These are phyloP conservation scores for Clitoria ternatea DNA, from an alignment of 306 rosid species.

Conservation along the genomic window DNA sequence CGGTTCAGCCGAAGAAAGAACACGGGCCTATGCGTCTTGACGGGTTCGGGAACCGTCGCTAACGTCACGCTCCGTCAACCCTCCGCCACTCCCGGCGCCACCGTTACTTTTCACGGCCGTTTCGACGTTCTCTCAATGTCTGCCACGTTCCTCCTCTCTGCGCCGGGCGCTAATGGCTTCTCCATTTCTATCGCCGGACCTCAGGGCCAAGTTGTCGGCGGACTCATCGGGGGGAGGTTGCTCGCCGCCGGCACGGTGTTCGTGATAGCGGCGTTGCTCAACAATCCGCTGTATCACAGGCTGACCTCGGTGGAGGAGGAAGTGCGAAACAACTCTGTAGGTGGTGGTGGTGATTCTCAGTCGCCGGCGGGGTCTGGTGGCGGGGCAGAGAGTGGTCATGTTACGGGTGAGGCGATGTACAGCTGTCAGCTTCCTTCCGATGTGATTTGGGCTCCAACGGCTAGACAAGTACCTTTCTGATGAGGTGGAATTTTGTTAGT, in stretches of 20 bases:
- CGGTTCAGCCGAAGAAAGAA: slow-evolving; percentile 59
- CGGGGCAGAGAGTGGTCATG: slow-evolving; percentile 38
- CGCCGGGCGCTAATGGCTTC: slow-evolving; percentile 38
- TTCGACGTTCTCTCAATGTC: slow-evolving; percentile 66
- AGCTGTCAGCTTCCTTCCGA: slow-evolving; percentile 54
- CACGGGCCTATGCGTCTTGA: slow-evolving; percentile 51
- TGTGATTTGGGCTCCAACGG: slow-evolving; percentile 64
- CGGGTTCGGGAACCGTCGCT: slow-evolving; percentile 65
- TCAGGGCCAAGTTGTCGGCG: slow-evolving; percentile 81
- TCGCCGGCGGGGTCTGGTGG: slow-evolving; percentile 38
- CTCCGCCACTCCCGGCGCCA: slow-evolving; percentile 40
- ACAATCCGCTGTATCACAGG: slow-evolving; percentile 58
- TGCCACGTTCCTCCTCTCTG: slow-evolving; percentile 51
- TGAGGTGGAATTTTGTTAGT: not conserved
- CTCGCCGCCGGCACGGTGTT: slow-evolving; percentile 56
- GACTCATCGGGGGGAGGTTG: slow-evolving; percentile 47
- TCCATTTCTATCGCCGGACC: slow-evolving; percentile 68
- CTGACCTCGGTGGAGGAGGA: slow-evolving; percentile 47
- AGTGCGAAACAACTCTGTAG: slow-evolving; percentile 19
- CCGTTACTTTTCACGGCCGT: slow-evolving; percentile 60
- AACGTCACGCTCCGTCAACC: slow-evolving; percentile 56
- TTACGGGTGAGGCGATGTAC: slow-evolving; percentile 43
- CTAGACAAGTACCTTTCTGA: slow-evolving; percentile 52
- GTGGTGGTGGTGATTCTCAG: slow-evolving; percentile 34
- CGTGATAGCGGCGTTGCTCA: slow-evolving; percentile 61